Evolutionary conservation across 2,329 filamentous ascomycete genomes (phyloP).

Genomic region (Magnaporthiopsis poae): DNA sequence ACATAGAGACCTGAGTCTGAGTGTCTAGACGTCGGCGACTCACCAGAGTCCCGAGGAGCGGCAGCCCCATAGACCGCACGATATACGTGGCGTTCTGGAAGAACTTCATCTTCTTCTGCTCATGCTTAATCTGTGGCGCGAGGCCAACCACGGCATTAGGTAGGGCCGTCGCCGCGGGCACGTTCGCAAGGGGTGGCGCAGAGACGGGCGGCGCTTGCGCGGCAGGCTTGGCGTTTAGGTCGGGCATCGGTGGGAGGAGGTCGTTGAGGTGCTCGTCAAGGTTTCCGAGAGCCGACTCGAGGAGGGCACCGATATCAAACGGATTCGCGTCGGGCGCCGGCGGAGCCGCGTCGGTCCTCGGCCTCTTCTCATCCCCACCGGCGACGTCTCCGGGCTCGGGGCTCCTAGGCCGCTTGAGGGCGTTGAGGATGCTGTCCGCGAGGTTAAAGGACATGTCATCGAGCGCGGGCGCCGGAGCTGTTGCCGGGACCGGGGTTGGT

Average conservation of each 20-base stretch:
- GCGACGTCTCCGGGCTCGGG: conserved; percentile 11
- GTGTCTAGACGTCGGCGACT: conserved; percentile 7
- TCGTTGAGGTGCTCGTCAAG: conserved; percentile 14
- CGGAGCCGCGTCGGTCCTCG: conserved; percentile 15
- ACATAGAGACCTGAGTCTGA: neutral
- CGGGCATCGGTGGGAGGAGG: neutral
- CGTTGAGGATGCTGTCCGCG: conserved; percentile 11
- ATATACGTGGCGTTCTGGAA: conserved; percentile 24
- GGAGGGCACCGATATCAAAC: conserved; percentile 20
- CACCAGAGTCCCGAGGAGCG: conserved; percentile 24
- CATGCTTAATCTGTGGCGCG: conserved; percentile 8
- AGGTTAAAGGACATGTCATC: conserved; percentile 2
- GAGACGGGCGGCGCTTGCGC: neutral
- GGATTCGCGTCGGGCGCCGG: conserved; percentile 1
- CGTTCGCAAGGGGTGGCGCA: neutral
- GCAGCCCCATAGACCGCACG: conserved; percentile 26
- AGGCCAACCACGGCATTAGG: neutral
- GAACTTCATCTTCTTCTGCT: conserved; percentile 25
- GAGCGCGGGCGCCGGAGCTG: conserved; percentile 3
- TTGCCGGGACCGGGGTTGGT: neutral
- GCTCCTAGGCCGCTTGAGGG: conserved; percentile 18
- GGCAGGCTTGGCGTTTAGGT: neutral
- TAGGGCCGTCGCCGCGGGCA: neutral
- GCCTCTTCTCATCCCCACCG: conserved; percentile 15
- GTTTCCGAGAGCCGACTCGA: conserved; percentile 21